These are phyloP conservation scores for Filobasidium floriforme DNA, from an alignment of 768 basidiomycete genomes.

Conservation along the genomic window DNA sequence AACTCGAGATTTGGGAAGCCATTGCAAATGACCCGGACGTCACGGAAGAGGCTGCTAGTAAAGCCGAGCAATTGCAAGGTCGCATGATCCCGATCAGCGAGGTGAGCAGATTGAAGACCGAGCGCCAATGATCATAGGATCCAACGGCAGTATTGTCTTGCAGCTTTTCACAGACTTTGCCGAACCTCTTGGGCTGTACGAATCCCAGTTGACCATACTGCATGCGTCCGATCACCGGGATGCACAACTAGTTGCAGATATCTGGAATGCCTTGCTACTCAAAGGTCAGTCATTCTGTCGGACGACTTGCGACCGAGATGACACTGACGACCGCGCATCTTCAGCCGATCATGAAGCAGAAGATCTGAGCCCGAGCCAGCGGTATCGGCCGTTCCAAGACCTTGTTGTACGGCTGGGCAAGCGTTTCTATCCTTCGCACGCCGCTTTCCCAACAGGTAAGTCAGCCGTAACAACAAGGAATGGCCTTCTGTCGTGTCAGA, in stretches of 20 bases:
- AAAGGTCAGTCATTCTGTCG: constrained; percentile 4
- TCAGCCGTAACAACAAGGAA: background rate
- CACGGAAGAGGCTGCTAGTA: constrained; percentile 9
- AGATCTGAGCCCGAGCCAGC: background rate
- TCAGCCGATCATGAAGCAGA: constrained; percentile 10
- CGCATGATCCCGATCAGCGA: background rate
- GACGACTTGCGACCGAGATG: background rate
- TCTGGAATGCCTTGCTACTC: constrained; percentile 17
- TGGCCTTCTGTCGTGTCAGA: background rate
- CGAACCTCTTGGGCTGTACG: constrained; percentile 14
- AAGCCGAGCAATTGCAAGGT: constrained; percentile 10
- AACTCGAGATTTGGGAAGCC: constrained; percentile 74
- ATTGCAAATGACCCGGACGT: constrained; percentile 33
- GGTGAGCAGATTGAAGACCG: background rate
- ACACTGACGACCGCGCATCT: background rate
- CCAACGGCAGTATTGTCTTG: background rate
- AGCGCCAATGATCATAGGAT: background rate
- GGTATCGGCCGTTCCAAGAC: constrained; percentile 18
- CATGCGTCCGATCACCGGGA: constrained; percentile 18
- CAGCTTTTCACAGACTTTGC: constrained; percentile 20
- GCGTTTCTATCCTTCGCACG: constrained; percentile 16
- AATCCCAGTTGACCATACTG: constrained; percentile 12
- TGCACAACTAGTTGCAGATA: constrained; percentile 17
- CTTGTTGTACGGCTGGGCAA: constrained; percentile 13
- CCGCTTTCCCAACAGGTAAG: constrained; percentile 19